Conservation (phyloP, 2,329 filamentous ascomycete species). For the Cephalotrichum gorgonifer region DNA sequence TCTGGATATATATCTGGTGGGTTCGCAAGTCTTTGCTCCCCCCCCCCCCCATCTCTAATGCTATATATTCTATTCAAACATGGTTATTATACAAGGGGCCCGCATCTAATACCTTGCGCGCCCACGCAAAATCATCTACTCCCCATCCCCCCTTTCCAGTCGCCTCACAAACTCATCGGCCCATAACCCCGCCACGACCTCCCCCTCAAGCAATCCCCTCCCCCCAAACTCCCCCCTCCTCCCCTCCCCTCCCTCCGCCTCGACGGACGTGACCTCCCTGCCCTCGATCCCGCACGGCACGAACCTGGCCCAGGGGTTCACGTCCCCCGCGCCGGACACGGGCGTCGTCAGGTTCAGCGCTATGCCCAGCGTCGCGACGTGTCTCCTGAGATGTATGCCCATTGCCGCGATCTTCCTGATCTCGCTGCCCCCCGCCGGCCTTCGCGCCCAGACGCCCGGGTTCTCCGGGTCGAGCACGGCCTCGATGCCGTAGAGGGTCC, state of each 20-base stretch:
- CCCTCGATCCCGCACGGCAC: constrained; percentile 83
- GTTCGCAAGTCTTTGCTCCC: too few relatives aligned
- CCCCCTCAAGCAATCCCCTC: background rate
- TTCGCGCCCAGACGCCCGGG: constrained; percentile 71
- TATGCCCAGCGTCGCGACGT: constrained; percentile 76
- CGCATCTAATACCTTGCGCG: background rate
- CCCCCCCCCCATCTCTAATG: too few relatives aligned
- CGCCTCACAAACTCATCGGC: constrained; percentile 30
- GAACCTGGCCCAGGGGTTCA: constrained; percentile 57
- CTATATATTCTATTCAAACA: background rate
- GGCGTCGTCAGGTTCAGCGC: constrained; percentile 68
- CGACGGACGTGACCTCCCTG: constrained; percentile 67
- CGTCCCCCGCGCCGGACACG: constrained; percentile 21
- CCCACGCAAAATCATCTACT: background rate
- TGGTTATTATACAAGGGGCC: too few relatives aligned
- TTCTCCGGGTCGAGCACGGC: constrained; percentile 56
- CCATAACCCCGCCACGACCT: constrained; percentile 1
- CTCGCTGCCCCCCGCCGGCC: constrained; percentile 12
- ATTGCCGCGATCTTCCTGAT: constrained; percentile 76
- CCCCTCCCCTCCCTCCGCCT: constrained; percentile 29
- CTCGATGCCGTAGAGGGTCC: constrained; percentile 42
- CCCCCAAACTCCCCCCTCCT: background rate
- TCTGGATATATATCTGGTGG: too few relatives aligned
- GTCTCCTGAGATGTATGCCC: constrained; percentile 79
- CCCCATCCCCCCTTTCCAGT: constrained; percentile 41